Evolutionary conservation across 1,284 basidiomycete species (phyloP).

Genomic region (Rhodotorula sp.): DNA sequence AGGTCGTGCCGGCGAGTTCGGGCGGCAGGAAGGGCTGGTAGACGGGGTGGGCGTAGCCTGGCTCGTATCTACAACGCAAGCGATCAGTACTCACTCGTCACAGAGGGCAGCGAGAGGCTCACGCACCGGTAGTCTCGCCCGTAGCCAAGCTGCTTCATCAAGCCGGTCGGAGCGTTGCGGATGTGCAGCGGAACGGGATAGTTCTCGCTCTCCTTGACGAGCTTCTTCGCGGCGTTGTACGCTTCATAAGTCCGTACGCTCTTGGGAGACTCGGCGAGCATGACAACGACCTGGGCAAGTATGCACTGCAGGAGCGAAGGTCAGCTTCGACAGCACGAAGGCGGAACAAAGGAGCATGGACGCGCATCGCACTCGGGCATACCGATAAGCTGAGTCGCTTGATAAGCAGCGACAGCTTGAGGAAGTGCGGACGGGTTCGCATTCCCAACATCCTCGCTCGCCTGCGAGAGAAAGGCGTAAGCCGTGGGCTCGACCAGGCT

Average conservation of each 20-base stretch:
- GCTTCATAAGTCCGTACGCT: slow-evolving; percentile 75
- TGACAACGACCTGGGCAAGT: slow-evolving; percentile 75
- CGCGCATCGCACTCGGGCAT: slow-evolving; percentile 59
- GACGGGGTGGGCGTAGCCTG: slow-evolving; percentile 62
- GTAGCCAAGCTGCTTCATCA: slow-evolving; percentile 81
- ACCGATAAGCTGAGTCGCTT: slow-evolving; percentile 77
- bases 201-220: slow-evolving; percentile 52
- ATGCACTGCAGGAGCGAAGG: slow-evolving; percentile 32
- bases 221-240: slow-evolving; percentile 57
- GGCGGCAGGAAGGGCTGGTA: slow-evolving; percentile 54
- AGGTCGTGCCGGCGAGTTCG: slow-evolving; percentile 51
- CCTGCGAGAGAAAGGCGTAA: slow-evolving; percentile 28
- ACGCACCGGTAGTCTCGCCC: slow-evolving; percentile 60
- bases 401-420: slow-evolving; percentile 72
- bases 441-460: slow-evolving; percentile 50
- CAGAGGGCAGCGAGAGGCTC: background rate
- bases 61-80: slow-evolving; percentile 62
- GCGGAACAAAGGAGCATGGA: background rate
- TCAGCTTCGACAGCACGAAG: background rate
- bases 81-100: no score
- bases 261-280: slow-evolving; percentile 78
- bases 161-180: slow-evolving; percentile 78
- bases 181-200: slow-evolving; percentile 71
- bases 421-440: slow-evolving; percentile 43
- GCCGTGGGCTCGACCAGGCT: background rate